These are phyloP conservation scores for Centrapalus pauciflorus DNA, from an alignment of 129 eudicot genomes.

Conservation along the genomic window DNA sequence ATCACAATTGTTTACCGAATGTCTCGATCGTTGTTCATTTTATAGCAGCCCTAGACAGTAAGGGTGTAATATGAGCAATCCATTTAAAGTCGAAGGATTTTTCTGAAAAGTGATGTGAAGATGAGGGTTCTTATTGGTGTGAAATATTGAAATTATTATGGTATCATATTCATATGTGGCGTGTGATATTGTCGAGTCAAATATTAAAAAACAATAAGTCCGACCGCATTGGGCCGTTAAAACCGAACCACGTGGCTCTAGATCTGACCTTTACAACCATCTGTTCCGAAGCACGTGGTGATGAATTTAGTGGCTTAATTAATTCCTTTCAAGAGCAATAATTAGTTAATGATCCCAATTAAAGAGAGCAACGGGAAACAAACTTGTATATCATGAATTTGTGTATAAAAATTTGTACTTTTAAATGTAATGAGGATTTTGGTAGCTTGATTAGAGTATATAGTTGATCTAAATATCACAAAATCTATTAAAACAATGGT, in stretches of 20 bases:
- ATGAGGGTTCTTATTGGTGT: not conserved
- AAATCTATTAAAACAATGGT: too few relatives aligned
- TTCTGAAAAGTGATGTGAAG: not conserved
- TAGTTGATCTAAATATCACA: not conserved
- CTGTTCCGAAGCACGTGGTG: constrained; percentile 15
- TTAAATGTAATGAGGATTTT: not conserved
- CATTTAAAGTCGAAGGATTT: not conserved
- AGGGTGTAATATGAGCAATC: not conserved
- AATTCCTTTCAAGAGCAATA: not conserved
- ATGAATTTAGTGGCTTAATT: not conserved
- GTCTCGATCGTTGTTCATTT: too few relatives aligned
- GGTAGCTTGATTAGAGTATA: not conserved
- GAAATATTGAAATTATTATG: constrained; percentile 2
- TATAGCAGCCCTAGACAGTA: too few relatives aligned
- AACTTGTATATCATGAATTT: too few relatives aligned
- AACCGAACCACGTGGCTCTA: constrained; percentile 22
- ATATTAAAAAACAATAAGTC: constrained; percentile 15
- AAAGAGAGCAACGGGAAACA: too few relatives aligned
- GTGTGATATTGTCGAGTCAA: constrained; percentile 18
- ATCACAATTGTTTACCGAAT: too few relatives aligned
- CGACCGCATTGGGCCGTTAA: not conserved
- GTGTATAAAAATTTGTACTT: not conserved
- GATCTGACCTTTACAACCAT: constrained; percentile 22
- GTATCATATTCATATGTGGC: constrained; percentile 28
- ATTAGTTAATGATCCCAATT: not conserved